A percentile compares a stretch with the other conserved stretches of the same genome.
These are phyloP conservation scores for Silene coronaria DNA, from an alignment of 179 eudicot genomes.

Conservation along the genomic window DNA sequence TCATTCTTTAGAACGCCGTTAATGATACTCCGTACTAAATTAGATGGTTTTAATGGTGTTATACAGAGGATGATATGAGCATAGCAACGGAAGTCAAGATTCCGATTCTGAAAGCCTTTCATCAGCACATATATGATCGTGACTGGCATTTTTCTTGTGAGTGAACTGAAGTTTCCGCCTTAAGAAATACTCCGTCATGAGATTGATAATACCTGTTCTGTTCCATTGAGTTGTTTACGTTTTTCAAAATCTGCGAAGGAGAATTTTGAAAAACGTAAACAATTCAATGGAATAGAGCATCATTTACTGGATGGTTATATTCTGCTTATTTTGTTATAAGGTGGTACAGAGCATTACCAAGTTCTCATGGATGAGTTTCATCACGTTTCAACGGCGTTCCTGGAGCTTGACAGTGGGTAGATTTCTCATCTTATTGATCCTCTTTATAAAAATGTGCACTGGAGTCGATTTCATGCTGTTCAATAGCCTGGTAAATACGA, in stretches of 20 bases:
- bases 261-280: too few relatives aligned
- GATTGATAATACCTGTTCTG: neutral
- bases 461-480: neutral
- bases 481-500: neutral
- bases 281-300: too few relatives aligned
- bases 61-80: constrained; percentile 93
- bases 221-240: too few relatives aligned
- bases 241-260: too few relatives aligned
- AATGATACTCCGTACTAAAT: too few relatives aligned
- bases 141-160: constrained; percentile 91
- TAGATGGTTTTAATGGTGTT: constrained; percentile 11
- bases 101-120: constrained; percentile 72
- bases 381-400: constrained; percentile 79
- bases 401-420: constrained; percentile 81
- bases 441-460: neutral
- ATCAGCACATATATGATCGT: constrained; percentile 66
- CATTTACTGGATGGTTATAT: neutral
- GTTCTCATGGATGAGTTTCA: constrained; percentile 92
- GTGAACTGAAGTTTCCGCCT: constrained; percentile 20
- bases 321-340: constrained; percentile 27
- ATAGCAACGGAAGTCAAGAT: constrained; percentile 69
- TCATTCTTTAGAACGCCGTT: too few relatives aligned
- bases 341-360: constrained; percentile 86
- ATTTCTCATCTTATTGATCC: constrained; percentile 9
- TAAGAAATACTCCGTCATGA: neutral